Base-by-base conservation (phyloP, 2,329 filamentous ascomycete species). In the Alternaria ethzedia region DNA sequence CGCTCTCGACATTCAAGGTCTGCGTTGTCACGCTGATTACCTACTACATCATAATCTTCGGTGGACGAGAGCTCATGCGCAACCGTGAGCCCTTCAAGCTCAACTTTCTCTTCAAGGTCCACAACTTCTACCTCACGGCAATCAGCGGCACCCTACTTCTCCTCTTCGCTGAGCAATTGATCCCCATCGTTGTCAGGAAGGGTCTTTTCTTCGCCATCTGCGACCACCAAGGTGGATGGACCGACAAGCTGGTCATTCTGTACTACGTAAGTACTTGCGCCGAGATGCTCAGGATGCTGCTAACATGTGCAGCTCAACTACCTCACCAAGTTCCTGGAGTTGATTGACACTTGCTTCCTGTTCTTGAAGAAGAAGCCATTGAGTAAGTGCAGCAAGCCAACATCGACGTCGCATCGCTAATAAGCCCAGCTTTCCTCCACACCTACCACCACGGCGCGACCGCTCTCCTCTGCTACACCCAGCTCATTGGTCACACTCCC, bases 341-440 rank as follows among this genome's bases (percentile, higher is more conserved):
- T 98, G 70, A 85, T 98, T 74, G 95, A 98, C 83, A 98, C 95
- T 64, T 90, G 95, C 80, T 98, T 98, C 87, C 86, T 98, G 60
- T 96, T 97, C 85, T 89, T 98, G 81, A 98, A 98, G 91, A 98
- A 98, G 91, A 98, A 98, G 91, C 95, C 95, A 58, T 84, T 97
- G 80, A 97, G 89, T 91, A 86, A 70, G 87, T 47, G 25, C 52
- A 30, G 45, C 45, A 15, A 49, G n/a, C 23, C 3, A 23, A 30
- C 17, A 49, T 17, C 4, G 17, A 23, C 20, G 36, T 59, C 61
- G 59, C 75, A 52, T 63, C 65, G 57, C 75, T 81, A 67, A 80
- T 55, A 4, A 30, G 20, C 26, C 6, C 56, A 84, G 83, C 96
- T 78, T 98, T 98, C 90, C 92, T 98, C 73, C 95, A 98, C 88